Conservation (phyloP, 2,329 filamentous ascomycete genomes). For the Trichoderma atrobrunneum region DNA sequence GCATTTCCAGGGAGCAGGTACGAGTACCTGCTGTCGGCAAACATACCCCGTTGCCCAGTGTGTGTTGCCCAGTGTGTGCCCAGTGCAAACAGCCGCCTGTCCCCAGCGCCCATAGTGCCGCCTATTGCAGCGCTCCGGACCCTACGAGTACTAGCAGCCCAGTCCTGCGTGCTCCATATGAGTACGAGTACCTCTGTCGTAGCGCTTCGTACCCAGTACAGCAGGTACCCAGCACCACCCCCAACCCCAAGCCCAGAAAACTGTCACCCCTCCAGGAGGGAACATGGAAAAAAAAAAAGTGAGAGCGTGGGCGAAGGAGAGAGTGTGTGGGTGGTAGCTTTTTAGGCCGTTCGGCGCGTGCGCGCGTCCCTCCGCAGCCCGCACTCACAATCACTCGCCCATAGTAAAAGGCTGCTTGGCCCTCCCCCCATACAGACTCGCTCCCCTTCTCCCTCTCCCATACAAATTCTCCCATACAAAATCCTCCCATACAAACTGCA, state of each 20-base stretch:
- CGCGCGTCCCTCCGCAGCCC: conserved; percentile 28
- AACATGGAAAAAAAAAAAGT: neutral
- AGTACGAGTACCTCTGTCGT: neutral
- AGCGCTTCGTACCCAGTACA: conserved; percentile 8
- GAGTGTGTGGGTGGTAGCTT: conserved; percentile 20
- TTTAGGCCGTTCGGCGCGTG: conserved; percentile 21
- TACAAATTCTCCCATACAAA: conserved; percentile 58
- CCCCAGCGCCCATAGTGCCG: conserved; percentile 6
- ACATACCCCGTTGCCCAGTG: conserved; percentile 6
- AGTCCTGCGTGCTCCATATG: neutral
- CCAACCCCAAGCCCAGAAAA: neutral
- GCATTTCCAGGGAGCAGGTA: conserved; percentile 9
- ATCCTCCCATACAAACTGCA: conserved; percentile 49
- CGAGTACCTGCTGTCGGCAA: conserved; percentile 8
- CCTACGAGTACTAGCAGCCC: neutral
- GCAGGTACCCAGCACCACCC: conserved; percentile 11
- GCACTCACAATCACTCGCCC: conserved; percentile 61
- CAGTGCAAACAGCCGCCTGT: conserved; percentile 11
- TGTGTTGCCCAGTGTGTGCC: conserved; percentile 17
- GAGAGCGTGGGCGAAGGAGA: conserved; percentile 10
- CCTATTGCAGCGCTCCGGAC: neutral
- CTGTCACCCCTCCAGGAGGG: conserved; percentile 13
- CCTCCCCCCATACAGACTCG: conserved; percentile 54
- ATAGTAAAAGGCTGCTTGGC: conserved; percentile 62
- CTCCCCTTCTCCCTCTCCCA: conserved; percentile 57